These are phyloP conservation scores for Didymella pomorum DNA, from an alignment of 2,329 filamentous ascomycete genomes.

Conservation along the genomic window DNA sequence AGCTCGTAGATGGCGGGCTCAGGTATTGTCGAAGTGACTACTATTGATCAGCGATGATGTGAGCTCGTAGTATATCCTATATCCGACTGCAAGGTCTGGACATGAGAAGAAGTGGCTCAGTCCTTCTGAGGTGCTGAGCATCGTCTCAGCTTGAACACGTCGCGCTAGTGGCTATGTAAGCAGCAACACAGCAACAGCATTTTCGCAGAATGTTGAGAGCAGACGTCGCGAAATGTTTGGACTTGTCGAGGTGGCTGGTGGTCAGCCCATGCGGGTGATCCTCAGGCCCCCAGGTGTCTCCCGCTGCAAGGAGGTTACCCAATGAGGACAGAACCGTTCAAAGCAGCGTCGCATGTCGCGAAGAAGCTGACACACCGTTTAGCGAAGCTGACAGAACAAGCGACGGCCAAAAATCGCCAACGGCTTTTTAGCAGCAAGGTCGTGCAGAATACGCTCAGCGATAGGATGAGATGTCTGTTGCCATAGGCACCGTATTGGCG, in stretches of 20 bases:
- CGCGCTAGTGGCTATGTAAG: background rate
- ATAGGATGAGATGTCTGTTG: conserved; percentile 19
- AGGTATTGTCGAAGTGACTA: background rate
- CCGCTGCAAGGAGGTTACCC: conserved; percentile 21
- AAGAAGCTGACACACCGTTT: conserved; percentile 30
- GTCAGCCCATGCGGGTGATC: conserved; percentile 29
- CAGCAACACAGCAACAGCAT: background rate
- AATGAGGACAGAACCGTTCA: conserved; percentile 20
- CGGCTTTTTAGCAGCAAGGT: conserved; percentile 3
- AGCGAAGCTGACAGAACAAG: conserved; percentile 34
- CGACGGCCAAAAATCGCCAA: conserved; percentile 21
- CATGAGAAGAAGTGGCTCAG: background rate
- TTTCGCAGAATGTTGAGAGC: conserved; percentile 15
- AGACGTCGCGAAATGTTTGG: background rate
- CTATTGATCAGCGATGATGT: background rate
- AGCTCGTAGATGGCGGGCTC: background rate
- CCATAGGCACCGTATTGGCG: conserved; percentile 24
- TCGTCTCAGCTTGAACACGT: background rate
- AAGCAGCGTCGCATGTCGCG: conserved; percentile 18
- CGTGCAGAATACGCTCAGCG: conserved; percentile 3
- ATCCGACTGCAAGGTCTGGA: background rate
- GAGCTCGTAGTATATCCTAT: background rate
- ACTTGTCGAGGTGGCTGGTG: conserved; percentile 18
- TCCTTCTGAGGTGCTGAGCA: background rate
- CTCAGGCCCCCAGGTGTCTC: conserved; percentile 6